Conservation (phyloP, 2,329 filamentous ascomycete species). For the Dryadomyces quercus-mongolicae region DNA sequence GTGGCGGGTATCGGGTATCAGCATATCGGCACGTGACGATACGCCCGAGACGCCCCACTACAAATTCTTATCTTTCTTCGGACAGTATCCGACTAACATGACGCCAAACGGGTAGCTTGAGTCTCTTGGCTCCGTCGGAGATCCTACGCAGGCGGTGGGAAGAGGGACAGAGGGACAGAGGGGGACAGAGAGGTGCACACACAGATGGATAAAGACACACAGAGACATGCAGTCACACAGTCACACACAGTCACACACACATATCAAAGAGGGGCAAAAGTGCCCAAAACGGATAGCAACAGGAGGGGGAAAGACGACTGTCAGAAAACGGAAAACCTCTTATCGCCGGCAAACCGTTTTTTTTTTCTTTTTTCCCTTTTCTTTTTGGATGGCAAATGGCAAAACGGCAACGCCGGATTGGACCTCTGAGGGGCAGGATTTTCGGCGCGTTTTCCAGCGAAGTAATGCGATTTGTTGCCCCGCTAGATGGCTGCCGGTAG, state of each 20-base stretch:
- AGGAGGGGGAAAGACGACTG: too few relatives aligned
- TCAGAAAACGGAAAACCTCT: too few relatives aligned
- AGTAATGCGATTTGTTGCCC: slow-evolving; percentile 4
- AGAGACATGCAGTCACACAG: too few relatives aligned
- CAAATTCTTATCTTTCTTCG: neutral
- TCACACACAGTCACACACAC: too few relatives aligned
- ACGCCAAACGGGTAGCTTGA: neutral
- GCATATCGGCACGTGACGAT: neutral
- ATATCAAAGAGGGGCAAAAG: too few relatives aligned
- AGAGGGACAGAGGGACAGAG: too few relatives aligned
- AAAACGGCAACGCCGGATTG: neutral
- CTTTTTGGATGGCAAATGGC: neutral
- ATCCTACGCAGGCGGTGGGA: too few relatives aligned
- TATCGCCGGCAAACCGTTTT: too few relatives aligned
- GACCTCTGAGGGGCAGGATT: slow-evolving; percentile 12
- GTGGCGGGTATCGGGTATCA: neutral
- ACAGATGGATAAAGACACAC: too few relatives aligned
- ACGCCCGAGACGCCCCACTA: neutral
- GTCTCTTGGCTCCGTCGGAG: too few relatives aligned
- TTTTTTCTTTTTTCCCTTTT: neutral
- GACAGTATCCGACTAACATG: neutral
- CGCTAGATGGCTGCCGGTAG: neutral
- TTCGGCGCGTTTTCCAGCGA: slow-evolving; percentile 14
- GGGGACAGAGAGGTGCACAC: neutral
- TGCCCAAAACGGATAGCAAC: too few relatives aligned